Percentiles rank a stretch among this genome's conserved stretches.
Evolutionary conservation across 345 rosid genomes (phyloP).

Genomic region (Eucalyptus marginata): DNA sequence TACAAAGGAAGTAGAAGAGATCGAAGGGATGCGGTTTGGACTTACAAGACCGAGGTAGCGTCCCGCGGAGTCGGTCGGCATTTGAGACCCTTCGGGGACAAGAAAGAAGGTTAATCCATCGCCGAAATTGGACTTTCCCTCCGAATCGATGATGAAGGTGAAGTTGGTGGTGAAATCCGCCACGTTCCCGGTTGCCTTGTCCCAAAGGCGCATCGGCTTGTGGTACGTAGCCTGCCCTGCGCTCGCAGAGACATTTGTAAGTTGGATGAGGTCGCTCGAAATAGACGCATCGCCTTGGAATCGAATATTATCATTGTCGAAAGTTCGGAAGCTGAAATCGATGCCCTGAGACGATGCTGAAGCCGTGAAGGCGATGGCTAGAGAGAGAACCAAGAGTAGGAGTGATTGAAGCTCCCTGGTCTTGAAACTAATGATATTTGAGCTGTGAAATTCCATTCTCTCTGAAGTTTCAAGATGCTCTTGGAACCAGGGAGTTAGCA

Average conservation of each 20-base stretch:
- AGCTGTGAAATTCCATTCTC: background rate
- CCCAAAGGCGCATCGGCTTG: background rate
- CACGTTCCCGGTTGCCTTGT: background rate
- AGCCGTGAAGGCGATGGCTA: background rate
- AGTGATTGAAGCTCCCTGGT: background rate
- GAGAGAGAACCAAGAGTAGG: background rate
- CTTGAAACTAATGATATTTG: background rate
- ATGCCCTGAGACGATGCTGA: background rate
- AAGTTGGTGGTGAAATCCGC: constrained; percentile 2
- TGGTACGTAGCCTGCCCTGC: background rate
- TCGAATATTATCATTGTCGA: background rate
- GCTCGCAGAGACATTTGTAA: background rate
- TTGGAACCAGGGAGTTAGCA: background rate
- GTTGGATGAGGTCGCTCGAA: background rate
- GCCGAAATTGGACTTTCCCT: accelerated
- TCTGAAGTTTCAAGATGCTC: background rate
- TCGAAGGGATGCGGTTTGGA: background rate
- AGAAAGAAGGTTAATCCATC: constrained; percentile 14
- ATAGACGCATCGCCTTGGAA: background rate
- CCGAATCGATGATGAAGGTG: background rate
- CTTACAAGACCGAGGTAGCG: background rate
- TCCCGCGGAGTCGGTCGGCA: background rate
- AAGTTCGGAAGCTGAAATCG: background rate
- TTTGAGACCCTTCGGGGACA: background rate
- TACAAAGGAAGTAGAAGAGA: background rate